Conservation (phyloP, 2,329 filamentous ascomycete species). For the Esteya vermicola region DNA sequence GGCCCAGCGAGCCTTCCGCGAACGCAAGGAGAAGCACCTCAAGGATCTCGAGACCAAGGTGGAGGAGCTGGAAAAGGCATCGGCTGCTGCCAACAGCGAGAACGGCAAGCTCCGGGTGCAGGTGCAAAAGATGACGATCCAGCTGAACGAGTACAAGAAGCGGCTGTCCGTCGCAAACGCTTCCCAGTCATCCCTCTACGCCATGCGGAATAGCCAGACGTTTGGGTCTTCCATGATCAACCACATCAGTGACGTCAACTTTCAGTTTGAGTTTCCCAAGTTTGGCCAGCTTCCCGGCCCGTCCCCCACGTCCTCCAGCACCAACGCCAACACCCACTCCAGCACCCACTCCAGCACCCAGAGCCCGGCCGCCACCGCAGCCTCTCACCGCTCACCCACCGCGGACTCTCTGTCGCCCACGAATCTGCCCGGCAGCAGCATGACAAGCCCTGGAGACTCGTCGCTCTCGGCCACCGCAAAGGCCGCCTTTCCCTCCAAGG, state of each 20-base stretch:
- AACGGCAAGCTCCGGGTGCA: constrained; percentile 75
- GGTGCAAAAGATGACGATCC: constrained; percentile 71
- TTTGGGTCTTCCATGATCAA: constrained; percentile 35
- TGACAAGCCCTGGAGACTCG: constrained; percentile 20
- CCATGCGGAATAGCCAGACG: constrained; percentile 22
- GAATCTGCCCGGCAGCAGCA: constrained; percentile 18
- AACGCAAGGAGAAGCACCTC: constrained; percentile 85
- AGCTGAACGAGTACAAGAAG: constrained; percentile 85
- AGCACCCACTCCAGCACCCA: constrained; percentile 4
- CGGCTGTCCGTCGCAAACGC: constrained; percentile 42
- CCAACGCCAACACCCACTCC: constrained; percentile 8
- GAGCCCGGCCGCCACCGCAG: not conserved
- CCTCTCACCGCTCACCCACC: not conserved
- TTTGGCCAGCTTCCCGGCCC: constrained; percentile 62
- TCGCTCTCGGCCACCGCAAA: constrained; percentile 20
- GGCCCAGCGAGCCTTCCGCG: constrained; percentile 82
- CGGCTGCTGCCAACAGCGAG: constrained; percentile 69
- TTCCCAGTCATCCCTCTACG: constrained; percentile 10
- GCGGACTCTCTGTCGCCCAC: constrained; percentile 4
- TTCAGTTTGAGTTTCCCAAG: constrained; percentile 91
- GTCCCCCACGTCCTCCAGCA: constrained; percentile 11
- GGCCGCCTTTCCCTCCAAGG: constrained; percentile 27
- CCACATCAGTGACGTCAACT: constrained; percentile 61
- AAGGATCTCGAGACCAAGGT: constrained; percentile 74
- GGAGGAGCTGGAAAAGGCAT: constrained; percentile 65